These are phyloP conservation scores for Ascochyta clinopodiicola DNA, from an alignment of 2,329 filamentous ascomycete genomes.

Conservation along the genomic window DNA sequence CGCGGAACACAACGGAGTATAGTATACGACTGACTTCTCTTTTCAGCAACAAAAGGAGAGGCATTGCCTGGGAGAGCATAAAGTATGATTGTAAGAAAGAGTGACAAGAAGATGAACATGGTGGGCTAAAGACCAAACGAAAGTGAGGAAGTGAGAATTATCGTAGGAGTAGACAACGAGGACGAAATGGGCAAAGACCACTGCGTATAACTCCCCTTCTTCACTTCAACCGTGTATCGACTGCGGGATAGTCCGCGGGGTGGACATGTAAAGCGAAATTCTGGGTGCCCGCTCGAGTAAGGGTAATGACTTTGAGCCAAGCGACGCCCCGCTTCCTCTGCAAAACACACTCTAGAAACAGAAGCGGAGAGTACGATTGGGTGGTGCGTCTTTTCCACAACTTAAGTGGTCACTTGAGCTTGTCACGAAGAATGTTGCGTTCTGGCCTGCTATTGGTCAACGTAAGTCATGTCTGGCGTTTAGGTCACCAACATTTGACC, in stretches of 20 bases:
- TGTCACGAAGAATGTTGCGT: constrained; percentile 16
- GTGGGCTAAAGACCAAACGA: not conserved
- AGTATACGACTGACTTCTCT: constrained; percentile 17
- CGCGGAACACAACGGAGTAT: too few relatives aligned
- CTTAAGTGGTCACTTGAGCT: constrained; percentile 20
- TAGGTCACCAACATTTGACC: not conserved
- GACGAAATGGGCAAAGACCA: not conserved
- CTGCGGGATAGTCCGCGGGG: not conserved
- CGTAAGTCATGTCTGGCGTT: not conserved
- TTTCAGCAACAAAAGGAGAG: constrained; percentile 23
- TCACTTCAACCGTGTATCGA: not conserved
- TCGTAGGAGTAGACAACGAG: not conserved
- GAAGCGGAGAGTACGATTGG: constrained; percentile 16
- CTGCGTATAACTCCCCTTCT: not conserved
- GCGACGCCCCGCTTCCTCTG: not conserved
- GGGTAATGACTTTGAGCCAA: constrained; percentile 1
- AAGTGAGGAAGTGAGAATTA: not conserved
- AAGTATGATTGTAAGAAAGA: constrained; percentile 21
- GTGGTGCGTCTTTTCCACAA: constrained; percentile 11
- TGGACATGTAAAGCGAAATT: not conserved
- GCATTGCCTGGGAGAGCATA: constrained; percentile 23
- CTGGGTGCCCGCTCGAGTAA: not conserved
- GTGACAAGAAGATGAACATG: constrained; percentile 20
- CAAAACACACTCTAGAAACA: not conserved
- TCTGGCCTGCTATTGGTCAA: constrained; percentile 24